Conservation (phyloP, 176 grass and related monocot species). For the Zoysia japonica region DNA sequence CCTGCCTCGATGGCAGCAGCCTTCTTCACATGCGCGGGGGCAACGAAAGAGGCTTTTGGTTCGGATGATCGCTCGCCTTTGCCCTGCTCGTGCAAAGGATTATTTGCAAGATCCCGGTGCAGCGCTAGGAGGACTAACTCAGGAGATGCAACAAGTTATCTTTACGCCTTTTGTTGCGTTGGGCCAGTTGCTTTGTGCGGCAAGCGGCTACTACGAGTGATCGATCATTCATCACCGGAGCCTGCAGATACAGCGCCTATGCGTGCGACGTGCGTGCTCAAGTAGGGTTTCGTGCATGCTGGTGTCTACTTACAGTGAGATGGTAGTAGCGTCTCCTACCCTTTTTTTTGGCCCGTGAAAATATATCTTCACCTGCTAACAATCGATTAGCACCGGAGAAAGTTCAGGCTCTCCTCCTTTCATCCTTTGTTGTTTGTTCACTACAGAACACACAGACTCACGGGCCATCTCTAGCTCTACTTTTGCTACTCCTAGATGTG, state of each 20-base stretch:
- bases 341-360: not conserved
- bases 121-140: not conserved
- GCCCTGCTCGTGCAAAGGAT: not conserved
- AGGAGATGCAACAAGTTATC: not conserved
- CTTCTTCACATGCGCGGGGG: conserved; percentile 21
- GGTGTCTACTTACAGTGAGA: not conserved
- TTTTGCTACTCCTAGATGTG: no score
- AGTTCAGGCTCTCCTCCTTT: no score
- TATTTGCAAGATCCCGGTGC: not conserved
- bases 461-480: no score
- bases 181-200: not conserved
- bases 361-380: conserved; percentile 4
- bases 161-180: conserved; percentile 3
- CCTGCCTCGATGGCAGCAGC: conserved; percentile 35
- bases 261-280: not conserved
- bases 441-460: no score
- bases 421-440: no score
- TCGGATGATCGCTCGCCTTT: not conserved
- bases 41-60: not conserved
- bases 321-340: not conserved
- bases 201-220: not conserved
- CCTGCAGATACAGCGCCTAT: conserved; percentile 5
- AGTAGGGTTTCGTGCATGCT: not conserved
- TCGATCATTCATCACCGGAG: not conserved
- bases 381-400: not conserved